phyloP scores from a whole-genome alignment of 164 flowering plant genomes.

The Pachysandra terminalis region DNA sequence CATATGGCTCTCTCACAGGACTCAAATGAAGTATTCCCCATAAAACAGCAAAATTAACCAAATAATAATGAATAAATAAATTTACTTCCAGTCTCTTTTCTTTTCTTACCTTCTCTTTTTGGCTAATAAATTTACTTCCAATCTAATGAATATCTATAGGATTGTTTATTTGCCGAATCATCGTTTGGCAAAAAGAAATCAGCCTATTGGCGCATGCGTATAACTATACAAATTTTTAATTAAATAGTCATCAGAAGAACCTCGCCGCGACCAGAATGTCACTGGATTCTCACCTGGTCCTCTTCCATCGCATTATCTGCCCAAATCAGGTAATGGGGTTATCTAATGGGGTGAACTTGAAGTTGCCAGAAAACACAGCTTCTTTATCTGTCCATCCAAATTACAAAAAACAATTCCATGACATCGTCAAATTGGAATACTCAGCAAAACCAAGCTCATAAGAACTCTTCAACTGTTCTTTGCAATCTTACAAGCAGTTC shows the following conservation, averaged over 20 bases:
- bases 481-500: background rate
- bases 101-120: no score
- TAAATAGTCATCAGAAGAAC: background rate
- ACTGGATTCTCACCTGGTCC: background rate
- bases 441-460: background rate
- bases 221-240: no score
- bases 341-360: conserved; percentile 73
- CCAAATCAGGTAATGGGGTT: conserved; percentile 12
- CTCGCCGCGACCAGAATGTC: no score
- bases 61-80: background rate
- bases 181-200: background rate
- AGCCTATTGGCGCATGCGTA: background rate
- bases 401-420: background rate
- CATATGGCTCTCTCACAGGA: no score
- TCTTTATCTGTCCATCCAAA: conserved; percentile 60
- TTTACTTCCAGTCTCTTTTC: no score
- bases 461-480: background rate
- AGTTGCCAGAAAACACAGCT: conserved; percentile 85
- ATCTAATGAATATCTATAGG: no score
- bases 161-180: conserved; percentile 5
- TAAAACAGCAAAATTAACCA: background rate
- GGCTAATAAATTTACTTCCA: no score
- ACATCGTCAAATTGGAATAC: background rate
- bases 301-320: background rate
- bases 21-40: no score